Base-by-base conservation (phyloP, 805 yeast genomes). In the Sungouiella blattae region DNA sequence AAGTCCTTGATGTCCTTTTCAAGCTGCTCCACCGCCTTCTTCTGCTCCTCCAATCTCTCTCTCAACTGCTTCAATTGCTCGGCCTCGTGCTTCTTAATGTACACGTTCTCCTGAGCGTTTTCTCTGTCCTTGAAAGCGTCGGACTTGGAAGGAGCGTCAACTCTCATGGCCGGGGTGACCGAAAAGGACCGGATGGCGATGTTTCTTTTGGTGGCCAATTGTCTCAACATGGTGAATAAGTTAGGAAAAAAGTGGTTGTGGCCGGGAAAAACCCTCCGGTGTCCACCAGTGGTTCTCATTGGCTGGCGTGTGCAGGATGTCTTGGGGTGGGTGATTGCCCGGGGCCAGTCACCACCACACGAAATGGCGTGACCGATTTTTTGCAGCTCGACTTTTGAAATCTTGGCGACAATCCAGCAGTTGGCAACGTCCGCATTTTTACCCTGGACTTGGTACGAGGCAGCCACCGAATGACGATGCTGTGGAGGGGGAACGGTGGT, bases 81-180 rank as follows among this genome's bases (percentile, higher is more conserved):
- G 59, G 82, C 83, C 72, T 91, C 96, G 59, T 84, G 95, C 69
- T 87, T 81, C 67, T 78, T 86, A 64, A 88, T 72, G 71, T 80
- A 89, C 53, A 70, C 73, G 60, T 83, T 87, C 71, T 91, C 98
- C 58, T 80, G 81, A 45, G 96, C 96, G 67, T 77, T 83, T 74
- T 93, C 98, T 62, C 95, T 88, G 62, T 88, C 87, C 75, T 75
- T 50, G 52, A 62, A 57, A 7, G 63, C 48, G 45, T 65, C 67
- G 33, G 30, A 13, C 16, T 36, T 33, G 36, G 32, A 25, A 9
- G 33, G 33, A 13, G 14, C 12, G 16, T 36, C 39, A 15, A 35
- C 26, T 23, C 26, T 32, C 16, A 32, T 39, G 13, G 39, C 35
- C n/a, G 29, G 15, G 11, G 34, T 30, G 18, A 40, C 33, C 15